Base-by-base conservation (phyloP, 2,329 filamentous ascomycete species). In the Fusarium camptoceras region DNA sequence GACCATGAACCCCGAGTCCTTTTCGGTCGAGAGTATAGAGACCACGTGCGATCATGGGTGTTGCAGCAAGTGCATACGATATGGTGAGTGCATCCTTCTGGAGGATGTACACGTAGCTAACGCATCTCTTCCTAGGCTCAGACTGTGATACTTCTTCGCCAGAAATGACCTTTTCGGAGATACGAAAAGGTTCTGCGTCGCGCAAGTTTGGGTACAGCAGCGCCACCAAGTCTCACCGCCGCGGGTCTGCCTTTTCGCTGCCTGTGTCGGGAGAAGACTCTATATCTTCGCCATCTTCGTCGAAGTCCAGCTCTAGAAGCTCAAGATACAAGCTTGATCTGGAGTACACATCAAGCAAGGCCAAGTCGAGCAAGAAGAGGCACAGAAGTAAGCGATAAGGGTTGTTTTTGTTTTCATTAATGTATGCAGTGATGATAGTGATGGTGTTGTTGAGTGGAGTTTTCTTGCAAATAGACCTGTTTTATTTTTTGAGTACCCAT, bases 41-140 rank as follows among this genome's bases (percentile, higher is more conserved):
- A 77, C 77, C 27, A 79, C 81, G 3, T 88, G 86, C 59, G 84
- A 85, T 55, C 86, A 88, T 63, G 84, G 83, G 16, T 87, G 85
- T 70, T 88, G 86, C 72, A 80, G 78, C 55, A 80, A 81, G 27
- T 88, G 86, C 66, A 81, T 78, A 27, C 79, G 79, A 48, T 81
- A 81, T 43, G 73, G 84, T 85, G 70, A 27, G 57, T 46, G 9
- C 49, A 20, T 50, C 49, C 44, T 44, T 24, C 6, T 27, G 20
- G 6, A 39, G 31, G 11, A 41, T 5, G 24, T 22, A 27, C 31
- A n/a, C n/a, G 8, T 53, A 27, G 37, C 49, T 53, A 39, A 53
- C 20, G 22, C 22, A 8, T 34, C 30, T 50, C 30, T 42, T 27
- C n/a, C 12, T 30, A 83, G 81, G 72, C 20, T 75, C 78, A 20